Evolutionary conservation across 2,329 filamentous ascomycete genomes (phyloP).

Genomic region (Pyrenophora tritici-repentis): DNA sequence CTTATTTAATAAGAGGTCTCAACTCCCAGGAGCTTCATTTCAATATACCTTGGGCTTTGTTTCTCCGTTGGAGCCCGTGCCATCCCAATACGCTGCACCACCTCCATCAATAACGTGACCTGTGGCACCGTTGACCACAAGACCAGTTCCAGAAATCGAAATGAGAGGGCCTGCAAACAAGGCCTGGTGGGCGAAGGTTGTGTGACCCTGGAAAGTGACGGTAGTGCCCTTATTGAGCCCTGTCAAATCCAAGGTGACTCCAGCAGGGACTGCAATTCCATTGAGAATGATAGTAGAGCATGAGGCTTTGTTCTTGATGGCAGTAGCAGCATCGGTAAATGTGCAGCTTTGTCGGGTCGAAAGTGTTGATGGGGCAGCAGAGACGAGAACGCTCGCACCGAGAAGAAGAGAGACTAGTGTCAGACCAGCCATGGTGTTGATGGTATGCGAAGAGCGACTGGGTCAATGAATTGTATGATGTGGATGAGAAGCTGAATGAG

Average conservation of each 20-base stretch:
- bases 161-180: constrained; percentile 67
- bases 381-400: constrained; percentile 37
- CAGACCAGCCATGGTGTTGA: constrained; percentile 29
- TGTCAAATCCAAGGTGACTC: constrained; percentile 63
- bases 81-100: constrained; percentile 58
- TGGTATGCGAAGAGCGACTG: constrained; percentile 10
- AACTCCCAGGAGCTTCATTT: not conserved
- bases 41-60: constrained; percentile 41
- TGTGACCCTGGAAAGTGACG: constrained; percentile 67
- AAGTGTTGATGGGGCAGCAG: constrained; percentile 39
- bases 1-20: constrained; percentile 29
- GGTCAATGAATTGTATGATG: constrained; percentile 16
- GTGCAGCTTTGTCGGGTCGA: constrained; percentile 54
- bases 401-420: constrained; percentile 27
- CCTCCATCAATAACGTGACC: constrained; percentile 63
- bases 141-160: constrained; percentile 61
- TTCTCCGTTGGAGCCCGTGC: constrained; percentile 54
- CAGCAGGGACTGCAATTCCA: constrained; percentile 61
- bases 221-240: constrained; percentile 57
- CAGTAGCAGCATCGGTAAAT: constrained; percentile 58
- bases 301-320: constrained; percentile 55
- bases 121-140: constrained; percentile 63
- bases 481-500: constrained; percentile 4
- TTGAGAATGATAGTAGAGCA: constrained; percentile 62
- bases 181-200: constrained; percentile 69